Evolutionary conservation across 23 red algal genomes (phyloP).

Genomic region (Gracilaria caudata): DNA sequence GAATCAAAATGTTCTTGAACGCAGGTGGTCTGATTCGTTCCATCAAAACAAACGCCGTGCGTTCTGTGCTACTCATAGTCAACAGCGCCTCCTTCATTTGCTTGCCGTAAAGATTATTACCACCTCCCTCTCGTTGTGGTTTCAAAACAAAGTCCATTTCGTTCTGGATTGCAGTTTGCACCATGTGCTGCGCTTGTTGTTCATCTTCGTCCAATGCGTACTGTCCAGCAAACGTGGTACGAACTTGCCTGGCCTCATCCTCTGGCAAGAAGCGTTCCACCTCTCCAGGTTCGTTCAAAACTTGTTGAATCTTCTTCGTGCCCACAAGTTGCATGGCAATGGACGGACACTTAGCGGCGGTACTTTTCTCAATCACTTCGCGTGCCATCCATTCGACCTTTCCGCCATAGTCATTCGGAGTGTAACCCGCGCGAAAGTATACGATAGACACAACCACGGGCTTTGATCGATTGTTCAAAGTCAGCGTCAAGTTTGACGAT

Average conservation of each 20-base stretch:
- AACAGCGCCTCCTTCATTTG: constrained; percentile 56
- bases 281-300: constrained; percentile 64
- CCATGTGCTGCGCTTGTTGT: constrained; percentile 28
- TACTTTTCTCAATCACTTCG: constrained; percentile 61
- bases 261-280: constrained; percentile 66
- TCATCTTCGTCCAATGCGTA: constrained; percentile 45
- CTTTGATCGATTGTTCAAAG: not conserved
- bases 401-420: constrained; percentile 80
- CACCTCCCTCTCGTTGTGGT: constrained; percentile 98
- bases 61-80: constrained; percentile 47
- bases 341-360: constrained; percentile 78
- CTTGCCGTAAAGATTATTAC: constrained; percentile 88
- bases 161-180: constrained; percentile 60
- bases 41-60: constrained; percentile 87
- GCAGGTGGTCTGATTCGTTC: constrained; percentile 74
- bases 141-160: constrained; percentile 87
- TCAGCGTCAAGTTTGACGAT: not conserved
- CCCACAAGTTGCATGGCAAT: constrained; percentile 91
- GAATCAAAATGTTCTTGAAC: constrained; percentile 72
- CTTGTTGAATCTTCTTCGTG: constrained; percentile 99
- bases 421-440: constrained; percentile 97
- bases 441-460: constrained; percentile 65
- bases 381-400: constrained; percentile 84
- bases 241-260: constrained; percentile 58
- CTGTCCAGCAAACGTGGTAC: constrained; percentile 81